Evolutionary conservation across 441 rosid species (phyloP), one percentile per base, ranked within the genome.

Genomic region (Kokia cookei): DNA sequence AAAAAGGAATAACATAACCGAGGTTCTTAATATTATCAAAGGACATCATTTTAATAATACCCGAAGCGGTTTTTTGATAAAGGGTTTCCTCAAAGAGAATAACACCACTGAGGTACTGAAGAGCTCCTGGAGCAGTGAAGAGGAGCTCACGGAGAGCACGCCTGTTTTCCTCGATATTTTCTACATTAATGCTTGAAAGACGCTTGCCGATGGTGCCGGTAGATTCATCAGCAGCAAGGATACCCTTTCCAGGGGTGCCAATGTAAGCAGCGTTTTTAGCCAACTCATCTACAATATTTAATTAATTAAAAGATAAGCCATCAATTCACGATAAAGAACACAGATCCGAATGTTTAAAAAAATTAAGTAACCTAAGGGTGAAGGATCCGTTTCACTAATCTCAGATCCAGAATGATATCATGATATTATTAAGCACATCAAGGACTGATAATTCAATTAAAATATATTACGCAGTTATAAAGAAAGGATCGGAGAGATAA

Each of bases 181-280:
- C 97, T 32, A 93, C 99, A 71, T 89, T 92, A 82, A 96, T 93
- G 87, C 96, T 91, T 1, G 95, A 76, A 0, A 93, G 87, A 77
- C 97, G 97, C 90, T 96, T 93, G 40, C 99, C 99, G 5, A 96
- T 96, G 17, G 98, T 96, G 24, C 98, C 98, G 0, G 97, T 96
- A 7, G 97, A 92, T 81, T 96, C 99, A 78, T 74, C 76, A 54
- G 76, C 76, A 64, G 76, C 76, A 9, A 88, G 87, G 69, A 88
- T 88, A 80, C 90, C 92, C 82, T 88, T 88, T 64, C 90, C 90
- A 32, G 92, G 92, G 78, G 87, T 83, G 67, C 92, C 92, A 74
- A 88, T 88, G 85, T 88, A 86, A 61, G 86, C 77, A 54, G 90
- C 92, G 79, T 86, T 86, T 37, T 86, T 78, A 61, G 64, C 81